Evolutionary conservation across 257 asterid species (phyloP).

Genomic region (Nyctanthes arbortristis): DNA sequence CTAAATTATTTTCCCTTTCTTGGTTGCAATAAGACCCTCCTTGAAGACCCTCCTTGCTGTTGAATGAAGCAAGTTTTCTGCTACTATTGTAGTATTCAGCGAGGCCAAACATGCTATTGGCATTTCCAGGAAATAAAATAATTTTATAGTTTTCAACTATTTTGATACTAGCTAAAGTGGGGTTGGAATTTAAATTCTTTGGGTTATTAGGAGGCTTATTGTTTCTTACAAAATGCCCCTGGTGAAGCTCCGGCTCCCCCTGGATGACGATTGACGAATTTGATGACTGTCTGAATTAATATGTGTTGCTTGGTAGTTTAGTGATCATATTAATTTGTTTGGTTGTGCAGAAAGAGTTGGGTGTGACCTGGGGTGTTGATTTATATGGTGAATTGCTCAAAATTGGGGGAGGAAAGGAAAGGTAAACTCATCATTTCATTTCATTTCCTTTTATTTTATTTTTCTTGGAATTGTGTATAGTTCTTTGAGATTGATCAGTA

Average conservation of each 20-base stretch:
- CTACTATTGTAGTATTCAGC: too few relatives aligned
- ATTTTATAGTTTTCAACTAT: too few relatives aligned
- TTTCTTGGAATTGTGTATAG: neutral
- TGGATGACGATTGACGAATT: neutral
- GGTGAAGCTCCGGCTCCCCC: neutral
- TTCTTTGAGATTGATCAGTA: slow-evolving; percentile 3
- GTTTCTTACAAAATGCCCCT: neutral
- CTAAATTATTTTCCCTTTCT: too few relatives aligned
- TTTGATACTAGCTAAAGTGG: too few relatives aligned
- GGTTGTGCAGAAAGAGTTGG: slow-evolving; percentile 70
- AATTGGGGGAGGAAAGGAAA: slow-evolving; percentile 98
- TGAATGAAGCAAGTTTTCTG: too few relatives aligned
- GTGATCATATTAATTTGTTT: slow-evolving; percentile 11
- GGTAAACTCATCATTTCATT: slow-evolving; percentile 56
- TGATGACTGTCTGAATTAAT: neutral
- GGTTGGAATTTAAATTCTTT: neutral
- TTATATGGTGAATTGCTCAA: slow-evolving; percentile 91
- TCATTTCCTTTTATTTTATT: too few relatives aligned
- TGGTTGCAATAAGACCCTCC: too few relatives aligned
- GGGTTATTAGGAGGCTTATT: neutral
- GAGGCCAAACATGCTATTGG: too few relatives aligned
- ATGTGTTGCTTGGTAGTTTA: neutral
- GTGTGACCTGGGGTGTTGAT: slow-evolving; percentile 94
- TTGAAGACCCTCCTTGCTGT: too few relatives aligned
- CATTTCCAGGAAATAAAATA: too few relatives aligned